phyloP scores from a whole-genome alignment of 2,329 filamentous ascomycete species.

The Ophiostoma fasciatum region DNA sequence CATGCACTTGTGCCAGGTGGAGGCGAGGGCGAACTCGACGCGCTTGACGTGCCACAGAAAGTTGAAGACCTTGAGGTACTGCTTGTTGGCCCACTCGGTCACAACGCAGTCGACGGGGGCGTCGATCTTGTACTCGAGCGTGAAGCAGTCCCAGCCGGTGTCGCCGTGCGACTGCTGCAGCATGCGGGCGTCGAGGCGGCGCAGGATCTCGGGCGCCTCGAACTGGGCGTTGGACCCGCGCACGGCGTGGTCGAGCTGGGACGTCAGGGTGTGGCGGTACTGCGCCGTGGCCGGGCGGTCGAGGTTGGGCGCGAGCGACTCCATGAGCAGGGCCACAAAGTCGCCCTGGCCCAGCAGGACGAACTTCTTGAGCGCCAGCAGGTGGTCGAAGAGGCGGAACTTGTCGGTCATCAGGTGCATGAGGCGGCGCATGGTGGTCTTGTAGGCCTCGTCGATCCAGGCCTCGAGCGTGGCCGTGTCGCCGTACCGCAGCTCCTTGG shows the following conservation, averaged over 20 bases:
- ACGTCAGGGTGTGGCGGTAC: constrained; percentile 90
- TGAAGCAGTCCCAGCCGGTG: constrained; percentile 98
- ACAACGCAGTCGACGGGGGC: constrained; percentile 94
- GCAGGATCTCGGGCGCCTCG: constrained; percentile 80
- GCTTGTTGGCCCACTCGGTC: constrained; percentile 85
- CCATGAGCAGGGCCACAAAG: constrained; percentile 94
- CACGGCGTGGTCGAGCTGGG: constrained; percentile 95
- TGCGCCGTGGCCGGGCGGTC: constrained; percentile 93
- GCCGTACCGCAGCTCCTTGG: constrained; percentile 81
- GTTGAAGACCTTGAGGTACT: constrained; percentile 98
- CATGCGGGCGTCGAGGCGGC: constrained; percentile 93
- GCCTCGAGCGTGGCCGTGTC: constrained; percentile 83
- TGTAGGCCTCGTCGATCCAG: constrained; percentile 95
- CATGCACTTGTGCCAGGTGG: constrained; percentile 90
- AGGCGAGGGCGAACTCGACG: constrained; percentile 83
- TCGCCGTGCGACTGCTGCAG: constrained; percentile 90
- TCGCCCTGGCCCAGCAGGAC: constrained; percentile 89
- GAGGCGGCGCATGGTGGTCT: constrained; percentile 90
- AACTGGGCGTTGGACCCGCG: constrained; percentile 94
- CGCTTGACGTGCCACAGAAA: constrained; percentile 97
- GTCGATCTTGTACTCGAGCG: constrained; percentile 95
- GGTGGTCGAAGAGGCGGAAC: constrained; percentile 86
- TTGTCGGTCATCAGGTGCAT: constrained; percentile 90
- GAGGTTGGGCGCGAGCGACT: constrained; percentile 81
- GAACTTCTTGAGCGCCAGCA: constrained; percentile 86